These are phyloP conservation scores for Actinomucor elegans DNA, from an alignment of 371 early-diverging fungal species.

Conservation along the genomic window DNA sequence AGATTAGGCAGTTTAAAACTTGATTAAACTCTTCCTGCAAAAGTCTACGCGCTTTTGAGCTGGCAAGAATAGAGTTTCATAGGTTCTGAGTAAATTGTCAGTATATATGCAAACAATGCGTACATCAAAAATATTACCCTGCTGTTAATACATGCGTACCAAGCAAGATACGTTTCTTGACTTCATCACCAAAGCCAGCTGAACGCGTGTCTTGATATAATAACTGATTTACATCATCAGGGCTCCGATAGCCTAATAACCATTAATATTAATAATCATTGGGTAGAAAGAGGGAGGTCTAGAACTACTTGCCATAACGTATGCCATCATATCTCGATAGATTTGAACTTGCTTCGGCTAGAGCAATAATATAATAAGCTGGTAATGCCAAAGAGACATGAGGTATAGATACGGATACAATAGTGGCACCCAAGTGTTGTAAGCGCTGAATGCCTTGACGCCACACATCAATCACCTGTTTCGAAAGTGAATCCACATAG, in stretches of 20 bases:
- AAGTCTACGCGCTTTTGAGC: constrained; percentile 79
- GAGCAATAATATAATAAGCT: constrained; percentile 86
- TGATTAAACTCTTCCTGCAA: constrained; percentile 80
- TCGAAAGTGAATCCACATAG: constrained; percentile 70
- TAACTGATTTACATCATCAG: constrained; percentile 26
- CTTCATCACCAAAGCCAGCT: constrained; percentile 81
- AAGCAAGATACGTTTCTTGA: constrained; percentile 77
- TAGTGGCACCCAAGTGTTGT: constrained; percentile 61
- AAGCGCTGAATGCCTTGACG: constrained; percentile 56
- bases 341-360: constrained; percentile 92
- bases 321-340: constrained; percentile 88
- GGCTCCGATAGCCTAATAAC: constrained; percentile 38
- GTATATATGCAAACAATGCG: background rate
- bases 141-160: constrained; percentile 86
- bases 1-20: constrained; percentile 59
- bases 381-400: constrained; percentile 73
- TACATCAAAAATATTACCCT: constrained; percentile 42
- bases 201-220: constrained; percentile 67
- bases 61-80: constrained; percentile 68
- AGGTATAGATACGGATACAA: constrained; percentile 73
- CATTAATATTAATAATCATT: background rate
- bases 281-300: background rate
- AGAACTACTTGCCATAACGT: constrained; percentile 64
- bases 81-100: constrained; percentile 48
- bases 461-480: constrained; percentile 60